Evolutionary conservation across 1,284 basidiomycete genomes (phyloP), one percentile per base, ranked within the genome.

Genomic region (Puccinia sorghi): DNA sequence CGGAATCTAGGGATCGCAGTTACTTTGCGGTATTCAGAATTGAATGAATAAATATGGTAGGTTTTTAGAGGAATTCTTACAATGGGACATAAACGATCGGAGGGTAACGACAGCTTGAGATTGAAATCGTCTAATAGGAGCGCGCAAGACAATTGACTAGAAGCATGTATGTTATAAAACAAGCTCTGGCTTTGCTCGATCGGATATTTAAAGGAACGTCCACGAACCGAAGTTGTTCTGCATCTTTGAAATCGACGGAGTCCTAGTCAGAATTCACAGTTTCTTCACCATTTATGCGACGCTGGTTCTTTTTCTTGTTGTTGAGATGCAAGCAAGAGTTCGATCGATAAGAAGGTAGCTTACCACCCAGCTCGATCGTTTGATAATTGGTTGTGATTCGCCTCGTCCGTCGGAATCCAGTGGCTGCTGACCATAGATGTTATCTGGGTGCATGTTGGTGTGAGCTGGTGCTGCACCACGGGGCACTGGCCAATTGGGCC

Each of bases 61-160:
- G 32, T 27, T 25, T 73, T 25, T 20, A 37, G 41, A 41, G 41
- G n/a, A 81, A 20, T 61, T 27, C 89, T 81, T 82, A 95, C 93
- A 0, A 93, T 91, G 25, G 94, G 94, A 85, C 93, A 96, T 3
- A 97, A 85, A 72, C 94, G 86, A 84, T 93, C 88, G 0, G 87
- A 84, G 0, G 92, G 90, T 9, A 96, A 84, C 4, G 86, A 82
- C 0, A 95, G 81, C 25, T 86, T 85, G 56, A 96, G 83, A 0
- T 86, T 84, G 82, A 93, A 95, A 84, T 95, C 93, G 22, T 89
- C 87, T 80, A 88, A 85, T 25, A 95, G 87, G 20, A 96, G 86
- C 0, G 92, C 91, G 80, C 90, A 86, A 0, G 93, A 94, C 80
- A 96, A 86, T 50, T 78, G 66, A 39, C 75, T 78, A 32, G 20